Base-by-base conservation (phyloP, 2,329 filamentous ascomycete species). In the Talaromyces sp. region DNA sequence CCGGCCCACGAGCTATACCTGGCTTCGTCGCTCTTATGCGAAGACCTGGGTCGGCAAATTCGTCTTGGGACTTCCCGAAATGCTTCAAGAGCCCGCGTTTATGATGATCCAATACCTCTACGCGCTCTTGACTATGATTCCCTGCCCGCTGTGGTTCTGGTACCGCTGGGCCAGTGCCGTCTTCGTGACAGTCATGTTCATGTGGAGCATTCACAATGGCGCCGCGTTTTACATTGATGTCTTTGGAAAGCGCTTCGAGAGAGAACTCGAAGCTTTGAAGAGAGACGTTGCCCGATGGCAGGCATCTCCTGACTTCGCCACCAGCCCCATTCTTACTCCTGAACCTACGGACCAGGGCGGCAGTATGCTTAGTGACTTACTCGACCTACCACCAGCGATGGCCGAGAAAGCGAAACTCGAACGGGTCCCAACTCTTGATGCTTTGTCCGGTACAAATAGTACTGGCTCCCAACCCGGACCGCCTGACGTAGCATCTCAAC, bases 141-240 rank as follows among this genome's bases (percentile, higher is more conserved):
- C 94, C 0, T 97, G 92, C 66, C 92, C 93, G 0, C 69, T 99
- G 8, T 99, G 94, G 93, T 97, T 99, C 76, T 89, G 90, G 81
- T 94, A 88, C 71, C 86, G 88, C 51, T 91, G 87, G 83, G 88
- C 90, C 0, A 94, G 90, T 46, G 86, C 88, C 2, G 66, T 74
- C 0, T 99, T 97, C 76, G 80, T 99, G 52, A 80, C 88, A 58
- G 77, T 85, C 2, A 87, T 99, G n/a, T 97, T 99, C 70, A 82
- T 86, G 50, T 97, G 92, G 92, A 95, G 91, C 67, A 89, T 97
- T 59, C 95, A 97, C 79, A 99, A 99, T 68, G 94, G 94, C 32
- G 91, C 94, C 19, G 97, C 92, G 0, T 99, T 90, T 75, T 99
- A 99, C 76, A 97, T 99, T 70, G 94, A 99, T 68, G 91, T 97